Evolutionary conservation across 1,139 yeast genomes (phyloP).

Genomic region (Geotrichum histeridarum): DNA sequence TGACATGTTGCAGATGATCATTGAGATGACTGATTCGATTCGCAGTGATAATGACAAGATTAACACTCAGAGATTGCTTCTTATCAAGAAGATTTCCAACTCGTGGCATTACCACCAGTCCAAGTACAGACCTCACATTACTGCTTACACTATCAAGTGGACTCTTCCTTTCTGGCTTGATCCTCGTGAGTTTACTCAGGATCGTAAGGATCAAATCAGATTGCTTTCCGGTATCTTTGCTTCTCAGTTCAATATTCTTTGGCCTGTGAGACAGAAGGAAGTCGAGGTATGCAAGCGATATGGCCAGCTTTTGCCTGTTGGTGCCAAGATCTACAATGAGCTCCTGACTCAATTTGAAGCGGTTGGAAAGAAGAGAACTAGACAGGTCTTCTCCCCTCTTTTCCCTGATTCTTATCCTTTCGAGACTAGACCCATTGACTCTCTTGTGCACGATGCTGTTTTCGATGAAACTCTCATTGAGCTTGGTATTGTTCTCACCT

Average conservation of each 20-base stretch:
- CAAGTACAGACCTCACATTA: conserved; percentile 43
- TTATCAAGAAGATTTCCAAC: conserved; percentile 54
- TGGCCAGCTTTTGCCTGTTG: conserved; percentile 34
- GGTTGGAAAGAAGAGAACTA: conserved; percentile 13
- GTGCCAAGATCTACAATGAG: conserved; percentile 33
- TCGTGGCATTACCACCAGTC: conserved; percentile 44
- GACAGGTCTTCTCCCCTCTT: conserved; percentile 38
- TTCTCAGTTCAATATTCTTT: conserved; percentile 32
- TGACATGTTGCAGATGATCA: conserved; percentile 29
- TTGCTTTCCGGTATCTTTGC: conserved; percentile 35
- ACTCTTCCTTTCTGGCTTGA: conserved; percentile 37
- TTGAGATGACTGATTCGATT: conserved; percentile 32
- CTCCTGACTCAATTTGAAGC: conserved; percentile 28
- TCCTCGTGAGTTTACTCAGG: conserved; percentile 27
- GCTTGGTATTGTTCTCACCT: conserved; percentile 44
- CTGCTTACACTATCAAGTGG: conserved; percentile 56
- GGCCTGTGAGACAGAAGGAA: conserved; percentile 33
- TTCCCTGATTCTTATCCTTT: conserved; percentile 71
- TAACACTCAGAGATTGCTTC: conserved; percentile 52
- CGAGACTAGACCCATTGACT: conserved; percentile 61
- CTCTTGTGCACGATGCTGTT: conserved; percentile 64
- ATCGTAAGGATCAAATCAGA: conserved; percentile 32
- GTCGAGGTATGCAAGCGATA: conserved; percentile 32
- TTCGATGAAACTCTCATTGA: conserved; percentile 73
- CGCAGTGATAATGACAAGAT: conserved; percentile 40